Conservation (phyloP, 805 yeast species). For the Ogataea parapolymorpha region DNA sequence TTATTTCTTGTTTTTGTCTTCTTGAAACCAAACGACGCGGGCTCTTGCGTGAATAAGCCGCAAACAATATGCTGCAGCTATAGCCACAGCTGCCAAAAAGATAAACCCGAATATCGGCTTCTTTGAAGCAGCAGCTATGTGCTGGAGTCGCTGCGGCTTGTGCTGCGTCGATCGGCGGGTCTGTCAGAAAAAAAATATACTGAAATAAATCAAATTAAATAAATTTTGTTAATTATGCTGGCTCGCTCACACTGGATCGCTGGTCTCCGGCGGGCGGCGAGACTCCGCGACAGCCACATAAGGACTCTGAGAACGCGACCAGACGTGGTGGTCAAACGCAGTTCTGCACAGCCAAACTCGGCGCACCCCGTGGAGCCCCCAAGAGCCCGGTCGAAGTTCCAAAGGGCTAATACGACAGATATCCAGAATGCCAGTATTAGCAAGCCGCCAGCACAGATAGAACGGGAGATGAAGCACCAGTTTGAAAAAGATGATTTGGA, state of each 20-base stretch:
- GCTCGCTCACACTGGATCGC: not conserved
- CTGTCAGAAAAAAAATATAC: not conserved
- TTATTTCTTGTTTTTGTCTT: not conserved
- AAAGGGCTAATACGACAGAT: not conserved
- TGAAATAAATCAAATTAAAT: not conserved
- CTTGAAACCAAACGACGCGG: slow-evolving; percentile 4
- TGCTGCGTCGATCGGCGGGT: slow-evolving; percentile 8
- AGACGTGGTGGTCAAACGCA: not conserved
- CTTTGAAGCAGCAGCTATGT: not conserved
- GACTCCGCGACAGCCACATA: not conserved
- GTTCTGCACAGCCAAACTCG: not conserved
- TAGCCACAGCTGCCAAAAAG: not conserved
- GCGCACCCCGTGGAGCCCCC: not conserved
- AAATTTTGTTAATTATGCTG: not conserved
- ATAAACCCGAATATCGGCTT: not conserved
- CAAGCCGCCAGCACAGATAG: slow-evolving; percentile 28
- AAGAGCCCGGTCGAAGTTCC: not conserved
- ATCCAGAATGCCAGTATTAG: not conserved
- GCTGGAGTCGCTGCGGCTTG: not conserved
- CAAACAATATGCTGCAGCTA: not conserved
- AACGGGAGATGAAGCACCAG: slow-evolving; percentile 22
- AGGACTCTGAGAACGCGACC: slow-evolving; percentile 1
- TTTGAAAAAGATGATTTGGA: slow-evolving; percentile 29
- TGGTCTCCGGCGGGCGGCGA: not conserved
- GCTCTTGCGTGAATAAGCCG: not conserved